Percentiles rank a stretch among this genome's conserved stretches.
phyloP scores from a whole-genome alignment of 768 basidiomycete species.

The Serendipita indica region DNA sequence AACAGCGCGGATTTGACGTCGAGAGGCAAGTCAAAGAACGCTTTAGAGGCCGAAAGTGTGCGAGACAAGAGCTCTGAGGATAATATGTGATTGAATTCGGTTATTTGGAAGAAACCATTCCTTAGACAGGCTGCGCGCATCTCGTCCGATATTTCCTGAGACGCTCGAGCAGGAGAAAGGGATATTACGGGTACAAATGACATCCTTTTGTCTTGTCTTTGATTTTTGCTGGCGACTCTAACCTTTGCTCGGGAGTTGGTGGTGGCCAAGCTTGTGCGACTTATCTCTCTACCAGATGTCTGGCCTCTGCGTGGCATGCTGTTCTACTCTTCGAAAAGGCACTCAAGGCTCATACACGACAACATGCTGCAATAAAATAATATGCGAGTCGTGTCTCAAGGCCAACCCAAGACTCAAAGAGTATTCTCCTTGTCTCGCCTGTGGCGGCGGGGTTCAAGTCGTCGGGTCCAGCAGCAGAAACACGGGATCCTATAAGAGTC shows the following conservation, averaged over 20 bases:
- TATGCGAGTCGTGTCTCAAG: slow-evolving; percentile 44
- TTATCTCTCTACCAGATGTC: neutral
- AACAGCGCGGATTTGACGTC: neutral
- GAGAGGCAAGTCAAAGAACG: neutral
- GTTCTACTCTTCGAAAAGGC: slow-evolving; percentile 30
- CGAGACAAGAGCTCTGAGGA: neutral
- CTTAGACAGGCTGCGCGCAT: neutral
- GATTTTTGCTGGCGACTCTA: neutral
- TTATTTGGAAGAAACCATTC: slow-evolving; percentile 6
- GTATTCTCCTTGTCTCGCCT: slow-evolving; percentile 60
- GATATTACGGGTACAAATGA: neutral
- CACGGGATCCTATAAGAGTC: slow-evolving; percentile 14
- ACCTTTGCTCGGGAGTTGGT: neutral
- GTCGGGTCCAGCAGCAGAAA: slow-evolving; percentile 16
- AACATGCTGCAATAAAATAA: slow-evolving; percentile 47
- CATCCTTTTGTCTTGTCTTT: neutral
- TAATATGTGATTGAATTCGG: neutral
- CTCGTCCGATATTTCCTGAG: neutral
- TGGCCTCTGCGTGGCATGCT: slow-evolving; percentile 45
- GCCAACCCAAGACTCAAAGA: slow-evolving; percentile 47
- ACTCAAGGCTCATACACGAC: slow-evolving; percentile 32
- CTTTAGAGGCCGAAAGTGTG: neutral
- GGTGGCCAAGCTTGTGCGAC: neutral
- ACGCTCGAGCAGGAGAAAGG: neutral
- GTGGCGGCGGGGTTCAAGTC: slow-evolving; percentile 42